Percentiles rank a stretch among this genome's conserved stretches.
phyloP scores from a whole-genome alignment of 108 stramenopile genomes.

The Cyclotella distinguenda region DNA sequence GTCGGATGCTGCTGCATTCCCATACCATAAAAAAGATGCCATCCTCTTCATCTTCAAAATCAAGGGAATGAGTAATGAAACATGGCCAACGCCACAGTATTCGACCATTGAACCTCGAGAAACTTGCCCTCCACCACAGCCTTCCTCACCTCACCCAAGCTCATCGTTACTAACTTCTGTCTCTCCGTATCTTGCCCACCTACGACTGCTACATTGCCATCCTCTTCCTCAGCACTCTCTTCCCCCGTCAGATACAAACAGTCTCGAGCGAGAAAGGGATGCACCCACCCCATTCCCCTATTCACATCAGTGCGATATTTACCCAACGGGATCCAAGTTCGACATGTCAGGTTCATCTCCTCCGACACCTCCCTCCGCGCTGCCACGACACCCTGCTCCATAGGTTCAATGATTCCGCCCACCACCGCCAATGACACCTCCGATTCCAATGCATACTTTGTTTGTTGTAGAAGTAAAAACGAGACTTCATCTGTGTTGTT shows the following conservation, averaged over 20 bases:
- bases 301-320: constrained; percentile 80
- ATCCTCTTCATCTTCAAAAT: background rate
- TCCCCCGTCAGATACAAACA: constrained; percentile 33
- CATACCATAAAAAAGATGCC: background rate
- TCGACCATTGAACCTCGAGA: constrained; percentile 83
- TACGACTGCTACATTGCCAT: constrained; percentile 46
- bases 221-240: constrained; percentile 3
- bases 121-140: constrained; percentile 60
- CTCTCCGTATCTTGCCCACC: constrained; percentile 73
- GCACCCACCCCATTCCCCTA: constrained; percentile 80
- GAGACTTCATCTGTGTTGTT: constrained; percentile 33
- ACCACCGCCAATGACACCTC: constrained; percentile 62
- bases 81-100: constrained; percentile 74
- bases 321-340: constrained; percentile 56
- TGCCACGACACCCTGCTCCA: constrained; percentile 23
- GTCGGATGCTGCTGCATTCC: no score
- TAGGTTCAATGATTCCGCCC: constrained; percentile 79
- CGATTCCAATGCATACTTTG: constrained; percentile 77
- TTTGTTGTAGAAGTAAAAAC: constrained; percentile 76
- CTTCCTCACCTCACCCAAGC: constrained; percentile 45
- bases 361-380: constrained; percentile 72
- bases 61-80: constrained; percentile 32
- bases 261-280: constrained; percentile 57
- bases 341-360: constrained; percentile 64
- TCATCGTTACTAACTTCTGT: constrained; percentile 54